Evolutionary conservation across 345 rosid genomes (phyloP).

Genomic region (Chamaenerion angustifolium): DNA sequence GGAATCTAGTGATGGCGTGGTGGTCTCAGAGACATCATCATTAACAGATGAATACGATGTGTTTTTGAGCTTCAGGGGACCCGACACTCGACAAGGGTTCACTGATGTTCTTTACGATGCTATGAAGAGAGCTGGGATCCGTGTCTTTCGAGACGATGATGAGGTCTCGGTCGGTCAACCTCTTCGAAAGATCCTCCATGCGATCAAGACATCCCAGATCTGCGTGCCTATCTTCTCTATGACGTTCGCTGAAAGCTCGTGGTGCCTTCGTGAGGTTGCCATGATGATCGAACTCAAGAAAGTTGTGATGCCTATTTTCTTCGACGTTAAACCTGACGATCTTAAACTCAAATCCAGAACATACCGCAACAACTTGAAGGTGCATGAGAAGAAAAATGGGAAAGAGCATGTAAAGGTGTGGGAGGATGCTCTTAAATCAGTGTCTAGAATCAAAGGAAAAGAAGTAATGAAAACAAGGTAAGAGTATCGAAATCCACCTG

Average conservation of each 20-base stretch:
- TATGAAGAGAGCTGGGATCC: no score
- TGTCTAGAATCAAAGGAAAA: not conserved
- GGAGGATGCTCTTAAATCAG: not conserved
- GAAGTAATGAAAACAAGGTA: not conserved
- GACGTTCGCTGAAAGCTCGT: not conserved
- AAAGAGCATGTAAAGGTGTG: not conserved
- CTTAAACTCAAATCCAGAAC: no score
- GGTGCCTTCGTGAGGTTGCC: conserved; percentile 2
- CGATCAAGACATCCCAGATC: not conserved
- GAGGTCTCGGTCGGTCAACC: no score
- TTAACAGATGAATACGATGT: not conserved
- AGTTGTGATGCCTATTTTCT: no score
- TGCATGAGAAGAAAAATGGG: not conserved
- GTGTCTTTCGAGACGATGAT: no score
- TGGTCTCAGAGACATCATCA: no score
- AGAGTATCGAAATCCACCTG: no score
- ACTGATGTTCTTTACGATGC: no score
- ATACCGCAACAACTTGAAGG: no score
- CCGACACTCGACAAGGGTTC: not conserved
- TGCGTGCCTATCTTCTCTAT: conserved; percentile 3
- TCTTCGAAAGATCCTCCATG: not conserved
- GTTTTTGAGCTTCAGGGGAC: conserved; percentile 4
- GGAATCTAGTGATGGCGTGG: no score
- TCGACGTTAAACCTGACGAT: no score
- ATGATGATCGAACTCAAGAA: no score